phyloP scores from a whole-genome alignment of 179 eudicot genomes.

The Vitellaria paradoxa region DNA sequence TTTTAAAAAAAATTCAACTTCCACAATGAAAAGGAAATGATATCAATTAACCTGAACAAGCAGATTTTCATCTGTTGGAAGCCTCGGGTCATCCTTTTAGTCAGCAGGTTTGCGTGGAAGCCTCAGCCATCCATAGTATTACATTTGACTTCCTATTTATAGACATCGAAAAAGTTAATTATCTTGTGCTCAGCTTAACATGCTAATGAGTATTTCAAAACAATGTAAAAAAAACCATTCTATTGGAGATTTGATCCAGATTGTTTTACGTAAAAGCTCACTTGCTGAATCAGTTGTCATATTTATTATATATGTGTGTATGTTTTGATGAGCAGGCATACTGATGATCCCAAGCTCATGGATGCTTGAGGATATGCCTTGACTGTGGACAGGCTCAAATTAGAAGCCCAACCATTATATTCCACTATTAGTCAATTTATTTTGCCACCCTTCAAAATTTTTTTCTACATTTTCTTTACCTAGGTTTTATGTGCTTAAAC shows the following conservation, averaged over 20 bases:
- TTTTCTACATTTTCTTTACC: neutral
- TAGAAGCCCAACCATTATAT: neutral
- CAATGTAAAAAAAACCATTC: neutral
- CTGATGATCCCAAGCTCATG: neutral
- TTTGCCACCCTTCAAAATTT: neutral
- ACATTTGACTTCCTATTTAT: no score
- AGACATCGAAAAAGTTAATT: neutral
- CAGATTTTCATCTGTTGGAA: no score
- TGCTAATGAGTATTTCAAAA: neutral
- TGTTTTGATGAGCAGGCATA: neutral
- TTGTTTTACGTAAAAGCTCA: neutral
- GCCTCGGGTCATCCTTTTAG: no score
- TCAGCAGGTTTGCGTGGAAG: no score
- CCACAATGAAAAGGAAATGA: no score
- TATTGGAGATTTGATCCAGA: neutral
- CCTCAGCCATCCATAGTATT: no score
- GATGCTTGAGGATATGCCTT: neutral
- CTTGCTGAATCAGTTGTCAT: no score
- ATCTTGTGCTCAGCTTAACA: neutral
- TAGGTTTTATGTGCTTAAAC: neutral
- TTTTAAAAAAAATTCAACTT: no score
- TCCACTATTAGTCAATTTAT: neutral
- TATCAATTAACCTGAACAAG: no score
- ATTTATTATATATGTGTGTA: neutral
- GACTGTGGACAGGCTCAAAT: neutral